Evolutionary conservation across 345 rosid genomes (phyloP).

Genomic region (Lenwebbia sp.): DNA sequence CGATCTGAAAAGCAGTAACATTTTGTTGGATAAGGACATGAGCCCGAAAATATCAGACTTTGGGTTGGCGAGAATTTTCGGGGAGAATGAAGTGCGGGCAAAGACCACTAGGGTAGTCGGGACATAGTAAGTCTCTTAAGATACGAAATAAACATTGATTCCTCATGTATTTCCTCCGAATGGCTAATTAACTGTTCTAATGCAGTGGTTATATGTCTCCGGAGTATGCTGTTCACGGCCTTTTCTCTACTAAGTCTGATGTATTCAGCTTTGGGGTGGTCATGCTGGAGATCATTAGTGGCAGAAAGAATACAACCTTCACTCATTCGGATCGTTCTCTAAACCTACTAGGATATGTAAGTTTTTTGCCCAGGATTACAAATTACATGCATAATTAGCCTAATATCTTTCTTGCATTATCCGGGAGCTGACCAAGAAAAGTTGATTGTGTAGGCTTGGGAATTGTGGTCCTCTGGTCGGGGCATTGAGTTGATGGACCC

Average conservation of each 20-base stretch:
- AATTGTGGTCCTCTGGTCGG: not conserved
- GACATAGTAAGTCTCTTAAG: not conserved
- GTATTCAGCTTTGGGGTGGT: conserved; percentile 3
- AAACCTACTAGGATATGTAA: not conserved
- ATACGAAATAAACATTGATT: not conserved
- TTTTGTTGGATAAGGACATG: conserved; percentile 1
- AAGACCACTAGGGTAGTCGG: conserved; percentile 1
- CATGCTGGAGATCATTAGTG: conserved; percentile 1
- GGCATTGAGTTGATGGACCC: not conserved
- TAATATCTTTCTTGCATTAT: not conserved
- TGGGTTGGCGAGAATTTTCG: not conserved
- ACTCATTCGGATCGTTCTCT: not conserved
- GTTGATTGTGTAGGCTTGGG: not conserved
- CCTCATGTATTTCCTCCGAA: not conserved
- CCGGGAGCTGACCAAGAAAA: not conserved
- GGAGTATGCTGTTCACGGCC: not conserved
- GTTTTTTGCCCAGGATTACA: not conserved
- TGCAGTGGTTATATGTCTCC: conserved; percentile 3
- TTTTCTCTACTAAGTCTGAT: not conserved
- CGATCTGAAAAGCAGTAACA: not conserved
- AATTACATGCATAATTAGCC: not conserved
- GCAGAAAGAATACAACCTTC: not conserved
- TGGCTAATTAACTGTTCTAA: not conserved
- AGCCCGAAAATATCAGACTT: conserved; percentile 1
- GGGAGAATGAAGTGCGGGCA: not conserved